phyloP scores from a whole-genome alignment of 345 rosid genomes.

The Heritiera littoralis region DNA sequence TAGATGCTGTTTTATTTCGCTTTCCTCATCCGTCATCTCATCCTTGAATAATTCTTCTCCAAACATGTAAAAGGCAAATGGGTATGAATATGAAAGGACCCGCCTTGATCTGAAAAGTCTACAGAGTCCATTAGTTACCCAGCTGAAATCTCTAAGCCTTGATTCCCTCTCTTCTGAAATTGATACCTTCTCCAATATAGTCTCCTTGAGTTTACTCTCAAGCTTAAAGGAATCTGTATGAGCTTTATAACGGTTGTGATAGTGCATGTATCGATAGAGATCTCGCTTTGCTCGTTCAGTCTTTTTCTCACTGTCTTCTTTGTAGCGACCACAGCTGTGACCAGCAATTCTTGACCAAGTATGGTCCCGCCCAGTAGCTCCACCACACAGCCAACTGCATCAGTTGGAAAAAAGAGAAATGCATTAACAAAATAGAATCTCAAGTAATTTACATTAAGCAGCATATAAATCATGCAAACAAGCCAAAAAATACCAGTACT shows the following conservation, averaged over 20 bases:
- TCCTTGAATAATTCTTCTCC: constrained; percentile 85
- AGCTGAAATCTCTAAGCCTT: constrained; percentile 66
- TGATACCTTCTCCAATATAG: constrained; percentile 50
- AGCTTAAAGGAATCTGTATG: constrained; percentile 76
- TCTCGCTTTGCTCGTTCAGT: constrained; percentile 76
- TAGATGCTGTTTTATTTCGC: constrained; percentile 69
- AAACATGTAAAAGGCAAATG: constrained; percentile 91
- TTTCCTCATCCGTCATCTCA: constrained; percentile 66
- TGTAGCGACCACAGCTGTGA: constrained; percentile 86
- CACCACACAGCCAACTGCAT: constrained; percentile 88
- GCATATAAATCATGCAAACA: background rate
- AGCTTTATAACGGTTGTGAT: constrained; percentile 77
- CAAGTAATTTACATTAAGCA: background rate
- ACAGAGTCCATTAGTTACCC: constrained; percentile 73
- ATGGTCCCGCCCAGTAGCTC: constrained; percentile 75
- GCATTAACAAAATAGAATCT: background rate
- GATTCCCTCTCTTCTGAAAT: constrained; percentile 61
- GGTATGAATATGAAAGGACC: constrained; percentile 79
- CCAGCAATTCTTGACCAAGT: constrained; percentile 67
- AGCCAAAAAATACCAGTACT: background rate
- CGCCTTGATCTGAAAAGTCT: constrained; percentile 82
- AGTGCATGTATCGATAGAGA: constrained; percentile 79
- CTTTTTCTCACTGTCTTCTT: constrained; percentile 57
- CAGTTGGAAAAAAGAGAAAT: constrained; percentile 3
- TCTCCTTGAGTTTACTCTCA: constrained; percentile 72